Conservation (phyloP, 2,329 filamentous ascomycete species). For the Tolypocladium endophyticum region DNA sequence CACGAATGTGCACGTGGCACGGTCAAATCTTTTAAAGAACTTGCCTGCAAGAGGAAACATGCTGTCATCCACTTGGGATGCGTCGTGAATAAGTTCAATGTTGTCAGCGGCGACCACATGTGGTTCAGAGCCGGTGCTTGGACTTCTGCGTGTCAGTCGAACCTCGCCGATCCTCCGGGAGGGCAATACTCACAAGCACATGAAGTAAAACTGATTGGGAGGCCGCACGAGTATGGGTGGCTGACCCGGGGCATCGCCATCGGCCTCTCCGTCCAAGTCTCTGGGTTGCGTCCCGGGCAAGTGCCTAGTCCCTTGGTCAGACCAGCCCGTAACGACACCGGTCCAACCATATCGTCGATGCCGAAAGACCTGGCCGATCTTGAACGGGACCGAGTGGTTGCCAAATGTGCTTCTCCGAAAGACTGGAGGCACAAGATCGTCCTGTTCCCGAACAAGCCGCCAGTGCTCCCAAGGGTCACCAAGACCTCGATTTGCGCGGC, state of each 20-base stretch:
- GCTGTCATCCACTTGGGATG: constrained; percentile 36
- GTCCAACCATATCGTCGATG: constrained; percentile 73
- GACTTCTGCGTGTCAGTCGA: constrained; percentile 10
- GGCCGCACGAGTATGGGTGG: constrained; percentile 9
- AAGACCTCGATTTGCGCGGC: constrained; percentile 13
- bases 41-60: constrained; percentile 66
- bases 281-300: constrained; percentile 15
- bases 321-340: constrained; percentile 85
- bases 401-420: constrained; percentile 17
- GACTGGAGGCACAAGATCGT: constrained; percentile 27
- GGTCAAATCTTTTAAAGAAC: constrained; percentile 82
- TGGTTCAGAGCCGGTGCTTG: constrained; percentile 21
- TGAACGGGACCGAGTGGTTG: constrained; percentile 32
- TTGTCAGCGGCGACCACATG: constrained; percentile 56
- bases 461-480: constrained; percentile 19
- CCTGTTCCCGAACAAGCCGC: constrained; percentile 30
- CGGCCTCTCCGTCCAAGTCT: constrained; percentile 14
- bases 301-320: constrained; percentile 30
- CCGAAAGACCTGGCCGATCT: constrained; percentile 72
- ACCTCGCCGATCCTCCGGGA: background rate
- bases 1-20: constrained; percentile 55
- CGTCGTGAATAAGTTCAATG: constrained; percentile 50
- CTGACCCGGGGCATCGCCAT: constrained; percentile 12
- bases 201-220: constrained; percentile 52
- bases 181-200: constrained; percentile 61